Evolutionary conservation across 2,329 filamentous ascomycete genomes (phyloP).

Genomic region (Penicillium sp.): DNA sequence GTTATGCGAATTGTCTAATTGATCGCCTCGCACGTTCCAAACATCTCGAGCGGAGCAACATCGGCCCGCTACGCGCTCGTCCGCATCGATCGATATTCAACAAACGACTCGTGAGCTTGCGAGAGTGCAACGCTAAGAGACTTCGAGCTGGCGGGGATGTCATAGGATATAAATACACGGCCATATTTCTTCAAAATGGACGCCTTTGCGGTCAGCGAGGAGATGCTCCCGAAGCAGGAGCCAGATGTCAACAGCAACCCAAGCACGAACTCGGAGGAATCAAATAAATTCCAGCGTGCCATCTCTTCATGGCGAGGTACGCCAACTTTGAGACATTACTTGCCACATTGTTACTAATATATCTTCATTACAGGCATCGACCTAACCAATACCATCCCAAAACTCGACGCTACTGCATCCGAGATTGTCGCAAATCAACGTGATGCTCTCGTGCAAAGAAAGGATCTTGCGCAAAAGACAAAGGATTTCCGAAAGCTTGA

Average conservation of each 20-base stretch:
- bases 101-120: not conserved
- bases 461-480: conserved; percentile 97
- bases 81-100: conserved; percentile 11
- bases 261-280: conserved; percentile 48
- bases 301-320: conserved; percentile 95
- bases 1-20: not conserved
- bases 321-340: conserved; percentile 16
- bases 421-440: conserved; percentile 91
- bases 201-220: conserved; percentile 40
- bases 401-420: conserved; percentile 86
- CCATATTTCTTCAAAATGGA: conserved; percentile 33
- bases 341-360: not conserved
- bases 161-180: not conserved
- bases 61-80: conserved; percentile 30
- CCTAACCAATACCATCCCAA: conserved; percentile 75
- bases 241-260: conserved; percentile 24
- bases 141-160: conserved; percentile 3
- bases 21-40: conserved; percentile 16
- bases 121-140: not conserved
- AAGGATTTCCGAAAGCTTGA: conserved; percentile 96
- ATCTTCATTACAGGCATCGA: conserved; percentile 65
- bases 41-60: conserved; percentile 25
- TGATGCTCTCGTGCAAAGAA: conserved; percentile 91
- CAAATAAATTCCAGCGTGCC: conserved; percentile 94
- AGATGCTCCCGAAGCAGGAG: conserved; percentile 30